Percentiles rank a stretch among this genome's conserved stretches.
Evolutionary conservation across 1,284 basidiomycete species (phyloP).

Genomic region (Puccinia sorghi): DNA sequence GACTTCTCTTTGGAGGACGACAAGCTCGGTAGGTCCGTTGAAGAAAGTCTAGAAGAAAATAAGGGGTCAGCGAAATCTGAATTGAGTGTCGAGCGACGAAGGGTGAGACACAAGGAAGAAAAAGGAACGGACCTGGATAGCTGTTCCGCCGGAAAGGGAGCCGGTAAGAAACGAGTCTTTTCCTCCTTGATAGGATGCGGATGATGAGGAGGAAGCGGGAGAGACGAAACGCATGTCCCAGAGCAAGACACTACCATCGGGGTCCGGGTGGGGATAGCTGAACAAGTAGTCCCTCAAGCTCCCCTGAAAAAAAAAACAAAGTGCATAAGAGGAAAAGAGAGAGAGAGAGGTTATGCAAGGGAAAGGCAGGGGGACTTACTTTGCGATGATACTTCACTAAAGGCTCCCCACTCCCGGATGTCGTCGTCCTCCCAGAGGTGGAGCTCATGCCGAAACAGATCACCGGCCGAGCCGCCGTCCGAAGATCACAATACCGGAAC

Average conservation of each 20-base stretch:
- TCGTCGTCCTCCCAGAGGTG: too few species aligned
- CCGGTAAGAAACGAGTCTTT: background rate
- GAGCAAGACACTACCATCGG: slow-evolving; percentile 5
- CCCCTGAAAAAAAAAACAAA: slow-evolving; percentile 8
- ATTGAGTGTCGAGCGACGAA: background rate
- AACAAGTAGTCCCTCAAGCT: slow-evolving; percentile 35
- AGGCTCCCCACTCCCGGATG: background rate
- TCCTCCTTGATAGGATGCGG: background rate
- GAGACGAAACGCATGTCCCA: slow-evolving; percentile 38
- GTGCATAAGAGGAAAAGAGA: background rate
- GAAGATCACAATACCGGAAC: slow-evolving; percentile 43
- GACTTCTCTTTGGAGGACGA: slow-evolving; percentile 13
- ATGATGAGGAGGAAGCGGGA: background rate
- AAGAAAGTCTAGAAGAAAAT: slow-evolving; percentile 17
- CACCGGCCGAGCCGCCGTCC: slow-evolving; percentile 29
- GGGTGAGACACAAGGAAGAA: background rate
- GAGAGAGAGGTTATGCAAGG: background rate
- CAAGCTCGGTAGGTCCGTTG: background rate
- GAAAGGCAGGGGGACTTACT: background rate
- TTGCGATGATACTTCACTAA: slow-evolving; percentile 21
- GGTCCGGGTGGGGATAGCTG: slow-evolving; percentile 28
- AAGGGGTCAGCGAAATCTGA: background rate
- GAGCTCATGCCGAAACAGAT: slow-evolving; percentile 25
- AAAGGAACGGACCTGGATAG: slow-evolving; percentile 4
- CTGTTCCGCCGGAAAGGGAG: background rate